Percentiles rank a stretch among this genome's conserved stretches.
These are phyloP conservation scores for Lactifluus rugatus DNA, from an alignment of 768 basidiomycete genomes.

Conservation along the genomic window DNA sequence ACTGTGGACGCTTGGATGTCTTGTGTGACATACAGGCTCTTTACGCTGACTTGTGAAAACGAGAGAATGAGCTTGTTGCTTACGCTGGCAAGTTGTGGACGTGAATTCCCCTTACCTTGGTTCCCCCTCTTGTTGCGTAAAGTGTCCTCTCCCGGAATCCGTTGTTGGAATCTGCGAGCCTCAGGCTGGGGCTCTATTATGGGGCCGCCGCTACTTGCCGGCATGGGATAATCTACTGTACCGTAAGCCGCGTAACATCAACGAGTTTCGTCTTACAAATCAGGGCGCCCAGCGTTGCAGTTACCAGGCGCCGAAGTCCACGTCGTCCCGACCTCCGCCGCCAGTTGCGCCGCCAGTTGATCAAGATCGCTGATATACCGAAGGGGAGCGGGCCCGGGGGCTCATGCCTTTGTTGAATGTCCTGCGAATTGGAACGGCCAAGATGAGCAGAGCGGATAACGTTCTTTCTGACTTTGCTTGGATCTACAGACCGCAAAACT, in stretches of 20 bases:
- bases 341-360: background rate
- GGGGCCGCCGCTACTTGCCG: background rate
- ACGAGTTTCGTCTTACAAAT: background rate
- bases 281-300: background rate
- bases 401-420: background rate
- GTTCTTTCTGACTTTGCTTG: background rate
- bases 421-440: background rate
- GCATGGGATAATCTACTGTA: background rate
- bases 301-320: background rate
- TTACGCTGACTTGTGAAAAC: background rate
- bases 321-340: background rate
- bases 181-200: background rate
- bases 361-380: background rate
- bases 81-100: background rate
- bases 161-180: background rate
- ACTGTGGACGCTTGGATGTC: background rate
- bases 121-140: background rate
- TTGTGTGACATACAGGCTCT: background rate
- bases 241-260: background rate
- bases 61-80: no score
- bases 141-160: background rate
- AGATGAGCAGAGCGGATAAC: background rate
- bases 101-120: background rate
- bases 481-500: no score
- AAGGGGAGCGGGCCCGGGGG: no score